Evolutionary conservation across 2,329 filamentous ascomycete species (phyloP).

Genomic region (Capronia coronata): DNA sequence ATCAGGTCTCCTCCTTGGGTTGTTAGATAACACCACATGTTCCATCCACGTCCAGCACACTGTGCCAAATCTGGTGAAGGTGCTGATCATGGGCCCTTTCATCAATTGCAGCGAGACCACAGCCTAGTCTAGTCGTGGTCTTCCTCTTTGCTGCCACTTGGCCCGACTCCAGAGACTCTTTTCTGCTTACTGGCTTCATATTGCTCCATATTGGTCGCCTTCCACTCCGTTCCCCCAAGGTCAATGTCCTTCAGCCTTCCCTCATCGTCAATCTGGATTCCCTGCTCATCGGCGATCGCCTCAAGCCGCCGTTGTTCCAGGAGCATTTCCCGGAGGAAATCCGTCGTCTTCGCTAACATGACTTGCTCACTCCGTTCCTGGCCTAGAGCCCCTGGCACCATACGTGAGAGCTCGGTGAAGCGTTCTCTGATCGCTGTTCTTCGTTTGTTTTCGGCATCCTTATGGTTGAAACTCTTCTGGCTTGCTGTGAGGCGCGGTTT

Average conservation of each 20-base stretch:
- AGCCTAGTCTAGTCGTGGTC: slow-evolving; percentile 7
- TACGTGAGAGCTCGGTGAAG: slow-evolving; percentile 71
- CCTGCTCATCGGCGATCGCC: slow-evolving; percentile 20
- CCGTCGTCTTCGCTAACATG: slow-evolving; percentile 66
- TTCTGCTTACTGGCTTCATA: slow-evolving; percentile 26
- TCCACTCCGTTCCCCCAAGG: slow-evolving; percentile 24
- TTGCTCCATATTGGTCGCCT: slow-evolving; percentile 20
- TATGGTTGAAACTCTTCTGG: slow-evolving; percentile 69
- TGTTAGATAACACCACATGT: too few relatives aligned
- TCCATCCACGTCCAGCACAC: too few relatives aligned
- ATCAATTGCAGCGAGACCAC: background rate
- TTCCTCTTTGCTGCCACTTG: slow-evolving; percentile 9
- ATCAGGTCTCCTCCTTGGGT: background rate
- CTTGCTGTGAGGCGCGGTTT: slow-evolving; percentile 61
- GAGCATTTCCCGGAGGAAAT: slow-evolving; percentile 57
- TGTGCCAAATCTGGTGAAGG: too few relatives aligned
- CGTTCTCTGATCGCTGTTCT: slow-evolving; percentile 71
- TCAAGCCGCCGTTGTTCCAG: slow-evolving; percentile 55
- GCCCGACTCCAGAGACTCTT: slow-evolving; percentile 3
- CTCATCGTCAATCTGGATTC: slow-evolving; percentile 16
- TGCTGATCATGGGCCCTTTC: too few relatives aligned
- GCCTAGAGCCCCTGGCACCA: slow-evolving; percentile 75
- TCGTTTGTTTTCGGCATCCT: slow-evolving; percentile 59
- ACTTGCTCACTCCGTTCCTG: slow-evolving; percentile 79
- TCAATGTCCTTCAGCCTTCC: slow-evolving; percentile 22